These are phyloP conservation scores for Serpula lacrymans DNA, from an alignment of 768 basidiomycete species.

Conservation along the genomic window DNA sequence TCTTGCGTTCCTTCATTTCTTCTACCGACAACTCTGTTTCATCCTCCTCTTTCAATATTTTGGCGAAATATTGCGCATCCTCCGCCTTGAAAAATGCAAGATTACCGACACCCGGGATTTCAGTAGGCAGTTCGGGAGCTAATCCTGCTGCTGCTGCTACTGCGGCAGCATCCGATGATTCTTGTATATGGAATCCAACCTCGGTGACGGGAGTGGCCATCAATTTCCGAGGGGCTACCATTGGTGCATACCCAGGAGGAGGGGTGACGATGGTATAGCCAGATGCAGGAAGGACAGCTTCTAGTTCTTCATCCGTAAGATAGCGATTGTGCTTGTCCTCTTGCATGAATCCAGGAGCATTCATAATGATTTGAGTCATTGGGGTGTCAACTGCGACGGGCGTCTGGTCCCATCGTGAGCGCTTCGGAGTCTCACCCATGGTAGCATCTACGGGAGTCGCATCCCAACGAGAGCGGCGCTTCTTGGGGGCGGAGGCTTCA, in stretches of 20 bases:
- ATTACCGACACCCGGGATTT: constrained; percentile 96
- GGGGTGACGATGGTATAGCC: constrained; percentile 93
- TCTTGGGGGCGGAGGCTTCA: constrained; percentile 77
- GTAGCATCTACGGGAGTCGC: constrained; percentile 75
- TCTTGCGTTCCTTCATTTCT: constrained; percentile 99
- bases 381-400: constrained; percentile 69
- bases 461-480: constrained; percentile 95
- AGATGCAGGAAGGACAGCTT: constrained; percentile 77
- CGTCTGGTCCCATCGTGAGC: constrained; percentile 96
- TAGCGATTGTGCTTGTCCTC: constrained; percentile 97
- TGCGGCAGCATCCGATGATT: constrained; percentile 87
- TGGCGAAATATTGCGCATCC: constrained; percentile 96
- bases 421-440: constrained; percentile 71
- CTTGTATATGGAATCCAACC: constrained; percentile 94
- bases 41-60: constrained; percentile 93
- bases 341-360: constrained; percentile 75
- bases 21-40: constrained; percentile 91
- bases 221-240: constrained; percentile 60
- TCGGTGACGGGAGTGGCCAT: constrained; percentile 52
- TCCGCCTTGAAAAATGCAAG: constrained; percentile 98
- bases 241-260: constrained; percentile 89
- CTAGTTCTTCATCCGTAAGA: constrained; percentile 93
- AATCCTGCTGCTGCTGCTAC: constrained; percentile 88
- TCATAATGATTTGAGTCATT: constrained; percentile 84
- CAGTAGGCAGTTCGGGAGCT: constrained; percentile 90